Conservation (phyloP, 352 stramenopile genomes). For the Peronospora destructor region DNA sequence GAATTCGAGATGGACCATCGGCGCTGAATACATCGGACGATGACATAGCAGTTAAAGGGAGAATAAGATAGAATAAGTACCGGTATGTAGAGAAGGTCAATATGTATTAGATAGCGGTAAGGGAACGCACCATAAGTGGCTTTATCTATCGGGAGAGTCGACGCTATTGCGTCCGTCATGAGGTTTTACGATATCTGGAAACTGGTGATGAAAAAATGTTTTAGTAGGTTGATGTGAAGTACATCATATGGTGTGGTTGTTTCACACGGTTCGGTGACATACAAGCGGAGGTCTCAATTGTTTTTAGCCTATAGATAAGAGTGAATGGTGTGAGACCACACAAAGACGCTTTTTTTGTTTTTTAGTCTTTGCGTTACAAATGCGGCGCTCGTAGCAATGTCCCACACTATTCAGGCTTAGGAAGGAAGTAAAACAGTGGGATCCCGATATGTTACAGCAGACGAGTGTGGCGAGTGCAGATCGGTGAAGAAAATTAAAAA, state of each 20-base stretch:
- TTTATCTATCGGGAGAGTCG: constrained; percentile 16
- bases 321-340: too few species aligned
- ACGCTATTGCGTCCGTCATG: constrained; percentile 25
- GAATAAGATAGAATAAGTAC: constrained; percentile 1
- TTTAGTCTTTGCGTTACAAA: too few species aligned
- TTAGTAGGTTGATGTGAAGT: neutral
- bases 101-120: constrained; percentile 1
- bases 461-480: too few species aligned
- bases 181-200: constrained; percentile 5
- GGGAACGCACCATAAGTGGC: constrained; percentile 19
- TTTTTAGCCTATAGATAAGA: too few species aligned
- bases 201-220: constrained; percentile 1
- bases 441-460: too few species aligned
- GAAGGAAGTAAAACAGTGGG: too few species aligned
- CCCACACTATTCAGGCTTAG: too few species aligned
- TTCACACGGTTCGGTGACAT: too few species aligned
- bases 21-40: constrained; percentile 21
- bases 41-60: constrained; percentile 4
- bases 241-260: neutral
- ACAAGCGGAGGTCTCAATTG: too few species aligned
- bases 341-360: too few species aligned
- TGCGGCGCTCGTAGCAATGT: too few species aligned
- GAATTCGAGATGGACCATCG: constrained; percentile 70
- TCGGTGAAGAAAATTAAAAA: too few species aligned
- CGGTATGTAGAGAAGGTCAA: constrained; percentile 1